phyloP scores from a whole-genome alignment of 495 filamentous ascomycete genomes.

The Physcia stellaris region DNA sequence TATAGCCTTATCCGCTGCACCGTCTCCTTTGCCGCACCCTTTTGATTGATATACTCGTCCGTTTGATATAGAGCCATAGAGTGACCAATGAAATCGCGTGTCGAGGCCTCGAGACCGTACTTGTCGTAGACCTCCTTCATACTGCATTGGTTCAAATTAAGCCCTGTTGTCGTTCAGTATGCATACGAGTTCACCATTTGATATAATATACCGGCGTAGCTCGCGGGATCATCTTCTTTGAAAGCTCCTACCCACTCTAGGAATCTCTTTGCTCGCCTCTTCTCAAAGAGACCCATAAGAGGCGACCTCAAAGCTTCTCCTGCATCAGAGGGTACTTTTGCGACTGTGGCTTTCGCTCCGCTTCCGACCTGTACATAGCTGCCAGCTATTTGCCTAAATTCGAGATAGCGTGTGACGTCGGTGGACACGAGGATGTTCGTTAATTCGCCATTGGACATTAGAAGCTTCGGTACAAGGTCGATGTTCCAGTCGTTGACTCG shows the following conservation, averaged over 20 bases:
- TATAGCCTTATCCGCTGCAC: slow-evolving; percentile 91
- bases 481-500: slow-evolving; percentile 99
- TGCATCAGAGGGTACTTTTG: slow-evolving; percentile 92
- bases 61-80: slow-evolving; percentile 92
- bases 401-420: slow-evolving; percentile 92
- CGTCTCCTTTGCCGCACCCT: slow-evolving; percentile 66
- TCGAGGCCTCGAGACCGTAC: slow-evolving; percentile 82
- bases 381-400: slow-evolving; percentile 96
- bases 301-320: slow-evolving; percentile 82
- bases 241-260: slow-evolving; percentile 93
- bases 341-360: slow-evolving; percentile 71
- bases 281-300: slow-evolving; percentile 95
- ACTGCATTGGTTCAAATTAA: slow-evolving; percentile 63
- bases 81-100: slow-evolving; percentile 92
- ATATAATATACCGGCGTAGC: slow-evolving; percentile 36
- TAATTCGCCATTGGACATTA: slow-evolving; percentile 97
- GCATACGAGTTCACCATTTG: not conserved
- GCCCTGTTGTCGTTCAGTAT: slow-evolving; percentile 38
- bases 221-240: slow-evolving; percentile 66
- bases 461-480: slow-evolving; percentile 90
- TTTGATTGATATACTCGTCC: slow-evolving; percentile 67
- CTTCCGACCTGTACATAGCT: slow-evolving; percentile 89
- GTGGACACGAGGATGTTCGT: slow-evolving; percentile 96
- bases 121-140: slow-evolving; percentile 98
- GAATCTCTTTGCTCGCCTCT: slow-evolving; percentile 91